A percentile compares a stretch with the other conserved stretches of the same genome.
Evolutionary conservation across 805 yeast genomes (phyloP).

Genomic region (Hanseniaspora lachancei): DNA sequence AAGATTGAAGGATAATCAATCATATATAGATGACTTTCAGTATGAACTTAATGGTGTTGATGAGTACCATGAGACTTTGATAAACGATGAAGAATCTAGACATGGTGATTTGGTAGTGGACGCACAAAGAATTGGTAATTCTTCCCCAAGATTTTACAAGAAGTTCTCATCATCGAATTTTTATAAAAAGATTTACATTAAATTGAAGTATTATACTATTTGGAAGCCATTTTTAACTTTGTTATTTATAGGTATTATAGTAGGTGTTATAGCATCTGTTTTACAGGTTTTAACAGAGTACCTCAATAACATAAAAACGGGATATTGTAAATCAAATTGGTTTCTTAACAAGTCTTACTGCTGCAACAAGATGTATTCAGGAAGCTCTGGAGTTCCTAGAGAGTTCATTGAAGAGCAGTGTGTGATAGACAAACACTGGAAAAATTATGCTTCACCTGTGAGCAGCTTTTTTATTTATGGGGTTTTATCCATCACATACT

Average conservation of each 20-base stretch:
- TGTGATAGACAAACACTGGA: conserved; percentile 43
- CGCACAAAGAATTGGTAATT: neutral
- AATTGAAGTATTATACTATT: conserved; percentile 32
- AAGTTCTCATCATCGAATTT: conserved; percentile 8
- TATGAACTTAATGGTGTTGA: conserved; percentile 8
- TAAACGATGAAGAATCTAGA: conserved; percentile 5
- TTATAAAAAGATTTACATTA: conserved; percentile 21
- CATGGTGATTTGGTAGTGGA: neutral
- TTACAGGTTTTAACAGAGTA: conserved; percentile 76
- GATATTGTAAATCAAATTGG: conserved; percentile 60
- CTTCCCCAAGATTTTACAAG: conserved; percentile 1
- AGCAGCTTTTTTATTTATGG: conserved; percentile 47
- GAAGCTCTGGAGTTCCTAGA: conserved; percentile 17
- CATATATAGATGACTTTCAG: conserved; percentile 10
- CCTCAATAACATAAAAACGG: conserved; percentile 65
- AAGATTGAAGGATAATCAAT: conserved; percentile 9
- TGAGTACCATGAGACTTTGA: conserved; percentile 11
- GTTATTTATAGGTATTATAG: conserved; percentile 57
- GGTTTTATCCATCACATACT: conserved; percentile 45
- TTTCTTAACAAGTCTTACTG: conserved; percentile 66
- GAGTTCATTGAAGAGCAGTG: conserved; percentile 33
- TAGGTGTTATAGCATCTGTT: conserved; percentile 75
- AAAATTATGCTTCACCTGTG: conserved; percentile 40
- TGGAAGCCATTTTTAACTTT: conserved; percentile 51
- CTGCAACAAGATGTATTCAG: conserved; percentile 46